phyloP scores from a whole-genome alignment of 192 early-diverging fungal species.

The Diversispora eburnea region DNA sequence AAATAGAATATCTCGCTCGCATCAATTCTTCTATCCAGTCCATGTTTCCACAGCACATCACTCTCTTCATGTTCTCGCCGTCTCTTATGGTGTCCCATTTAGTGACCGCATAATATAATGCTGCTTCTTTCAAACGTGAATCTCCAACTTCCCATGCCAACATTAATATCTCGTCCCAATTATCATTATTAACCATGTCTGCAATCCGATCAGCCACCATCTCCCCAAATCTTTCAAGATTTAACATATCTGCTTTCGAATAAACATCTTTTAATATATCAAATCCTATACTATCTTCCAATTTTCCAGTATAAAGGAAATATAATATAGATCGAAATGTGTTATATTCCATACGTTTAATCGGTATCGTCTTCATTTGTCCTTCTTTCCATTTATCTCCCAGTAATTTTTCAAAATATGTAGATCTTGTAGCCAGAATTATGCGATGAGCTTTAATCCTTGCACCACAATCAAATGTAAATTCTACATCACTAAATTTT shows the following conservation, averaged over 20 bases:
- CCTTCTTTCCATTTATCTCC: conserved; percentile 28
- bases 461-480: conserved; percentile 26
- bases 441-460: conserved; percentile 28
- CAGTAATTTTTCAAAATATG: conserved; percentile 30
- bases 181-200: conserved; percentile 23
- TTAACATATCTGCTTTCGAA: conserved; percentile 29
- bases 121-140: conserved; percentile 16
- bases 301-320: conserved; percentile 22
- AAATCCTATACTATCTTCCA: conserved; percentile 17
- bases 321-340: conserved; percentile 30
- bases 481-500: conserved; percentile 26
- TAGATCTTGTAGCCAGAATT: conserved; percentile 26
- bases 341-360: conserved; percentile 24
- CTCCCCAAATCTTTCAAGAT: conserved; percentile 25
- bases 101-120: conserved; percentile 25
- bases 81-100: conserved; percentile 24
- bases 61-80: conserved; percentile 21
- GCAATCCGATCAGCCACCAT: conserved; percentile 21
- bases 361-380: conserved; percentile 26
- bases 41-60: conserved; percentile 30
- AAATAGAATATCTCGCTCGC: conserved; percentile 14
- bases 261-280: conserved; percentile 29
- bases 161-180: conserved; percentile 28
- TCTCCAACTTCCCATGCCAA: conserved; percentile 30
- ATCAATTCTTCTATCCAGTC: conserved; percentile 29